A percentile compares a stretch with the other conserved stretches of the same genome.
These are phyloP conservation scores for Hirsutella minnesotensis DNA, from an alignment of 2,329 filamentous ascomycete species.

Conservation along the genomic window DNA sequence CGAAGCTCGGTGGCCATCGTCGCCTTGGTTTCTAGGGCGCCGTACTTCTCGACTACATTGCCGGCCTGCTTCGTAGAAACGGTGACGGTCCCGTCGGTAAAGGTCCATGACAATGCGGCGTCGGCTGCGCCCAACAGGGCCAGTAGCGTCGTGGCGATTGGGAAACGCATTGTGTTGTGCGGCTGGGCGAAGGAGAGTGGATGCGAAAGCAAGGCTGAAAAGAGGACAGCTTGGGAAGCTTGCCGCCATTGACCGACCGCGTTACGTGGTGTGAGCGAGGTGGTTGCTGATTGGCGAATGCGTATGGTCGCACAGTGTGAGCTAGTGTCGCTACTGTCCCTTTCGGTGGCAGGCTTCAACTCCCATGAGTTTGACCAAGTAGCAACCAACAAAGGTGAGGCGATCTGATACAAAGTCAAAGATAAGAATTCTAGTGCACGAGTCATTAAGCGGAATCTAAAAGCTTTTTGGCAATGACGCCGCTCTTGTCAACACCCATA, in stretches of 20 bases:
- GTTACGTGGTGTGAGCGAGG: slow-evolving; percentile 11
- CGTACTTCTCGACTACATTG: slow-evolving; percentile 55
- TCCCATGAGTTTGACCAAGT: no score
- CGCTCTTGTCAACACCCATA: neutral
- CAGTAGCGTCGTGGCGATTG: slow-evolving; percentile 26
- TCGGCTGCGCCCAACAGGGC: slow-evolving; percentile 37
- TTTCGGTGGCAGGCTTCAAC: no score
- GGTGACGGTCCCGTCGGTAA: slow-evolving; percentile 59
- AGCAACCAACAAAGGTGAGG: no score
- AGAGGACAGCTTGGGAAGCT: slow-evolving; percentile 15
- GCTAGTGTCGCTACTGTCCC: neutral
- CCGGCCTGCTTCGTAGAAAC: slow-evolving; percentile 54
- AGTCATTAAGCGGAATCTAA: no score
- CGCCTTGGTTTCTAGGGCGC: neutral
- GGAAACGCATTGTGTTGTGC: slow-evolving; percentile 23
- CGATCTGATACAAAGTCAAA: no score
- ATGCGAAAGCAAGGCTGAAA: slow-evolving; percentile 11
- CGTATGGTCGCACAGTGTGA: neutral
- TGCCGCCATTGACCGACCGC: slow-evolving; percentile 2
- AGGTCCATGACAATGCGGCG: slow-evolving; percentile 55
- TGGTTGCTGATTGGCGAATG: neutral
- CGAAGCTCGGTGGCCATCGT: neutral
- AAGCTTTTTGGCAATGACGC: neutral
- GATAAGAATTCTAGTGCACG: no score
- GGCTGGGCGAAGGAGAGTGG: slow-evolving; percentile 4